Evolutionary conservation across 2,329 filamentous ascomycete genomes (phyloP), one percentile per base, ranked within the genome.

Genomic region (Aspergillus ustus): DNA sequence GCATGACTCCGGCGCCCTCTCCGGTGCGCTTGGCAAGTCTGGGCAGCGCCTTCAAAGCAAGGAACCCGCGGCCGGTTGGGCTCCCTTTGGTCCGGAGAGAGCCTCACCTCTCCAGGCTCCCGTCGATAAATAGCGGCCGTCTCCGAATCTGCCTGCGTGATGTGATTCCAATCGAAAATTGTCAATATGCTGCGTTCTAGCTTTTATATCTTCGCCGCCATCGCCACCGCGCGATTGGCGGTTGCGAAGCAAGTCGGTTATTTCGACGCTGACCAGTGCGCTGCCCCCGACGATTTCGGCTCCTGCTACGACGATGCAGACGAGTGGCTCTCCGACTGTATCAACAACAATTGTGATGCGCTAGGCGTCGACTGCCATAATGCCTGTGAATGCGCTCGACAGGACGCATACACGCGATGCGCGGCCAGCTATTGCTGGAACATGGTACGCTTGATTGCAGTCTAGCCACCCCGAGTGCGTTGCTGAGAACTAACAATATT

Each of bases 391-490:
- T 63, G 57, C 17, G 52, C 28, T 9, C 13, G 44, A 11, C 25
- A 56, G 29, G 28, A 40, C 15, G 19, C 20, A 1, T 34, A 54
- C 13, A 53, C 51, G 0, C 25, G 45, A 8, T 63, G 61, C 28
- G 49, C 31, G 1, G 52, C 56, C 1, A 37, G 28, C 9, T 57
- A 17, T n/a, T 63, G 61, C 49, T 63, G 61, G 57, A 63, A 63
- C 34, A 59, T 49, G 53, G 57, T 63, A 52, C 1, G 55, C 17
- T 19, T 7, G 19, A n/a, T n/a, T n/a, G n/a, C n/a, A n/a, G n/a
- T n/a, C n/a, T n/a, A n/a, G n/a, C n/a, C n/a, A n/a, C n/a, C n/a
- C n/a, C n/a, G n/a, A n/a, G n/a, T n/a, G n/a, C n/a, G n/a, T n/a
- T n/a, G 17, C 8, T 43, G 5, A 40, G 11, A 11, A 40, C 34